A percentile compares a stretch with the other conserved stretches of the same genome.
Conservation (phyloP, 305 asterid genomes). For the Fraxinus greggii region DNA sequence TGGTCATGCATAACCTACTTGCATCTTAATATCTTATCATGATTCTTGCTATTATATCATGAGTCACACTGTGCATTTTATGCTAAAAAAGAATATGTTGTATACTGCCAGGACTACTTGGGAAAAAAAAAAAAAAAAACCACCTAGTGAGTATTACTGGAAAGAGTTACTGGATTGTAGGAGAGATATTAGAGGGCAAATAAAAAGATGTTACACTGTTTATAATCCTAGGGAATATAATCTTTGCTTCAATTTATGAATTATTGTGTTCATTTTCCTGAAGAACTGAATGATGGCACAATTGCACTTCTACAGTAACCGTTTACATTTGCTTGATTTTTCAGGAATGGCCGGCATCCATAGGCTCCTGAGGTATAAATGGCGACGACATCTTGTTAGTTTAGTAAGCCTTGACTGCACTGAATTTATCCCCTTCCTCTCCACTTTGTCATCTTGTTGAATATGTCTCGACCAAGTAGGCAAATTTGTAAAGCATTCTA, state of each 20-base stretch:
- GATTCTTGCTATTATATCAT: not conserved
- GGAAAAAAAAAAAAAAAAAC: not conserved
- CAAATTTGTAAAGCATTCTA: conserved; percentile 37
- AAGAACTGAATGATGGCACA: not conserved
- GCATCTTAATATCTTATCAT: not conserved
- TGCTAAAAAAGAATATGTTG: not conserved
- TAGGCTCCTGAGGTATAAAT: conserved; percentile 13
- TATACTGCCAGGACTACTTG: not conserved
- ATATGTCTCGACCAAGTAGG: not conserved
- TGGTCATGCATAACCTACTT: not conserved
- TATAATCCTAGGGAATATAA: not conserved
- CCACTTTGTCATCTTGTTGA: not conserved
- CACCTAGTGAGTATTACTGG: not conserved
- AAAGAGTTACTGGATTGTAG: not conserved
- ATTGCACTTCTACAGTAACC: not conserved
- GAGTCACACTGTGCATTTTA: not conserved
- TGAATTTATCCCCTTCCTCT: not conserved
- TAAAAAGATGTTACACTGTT: not conserved
- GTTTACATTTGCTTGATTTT: conserved; percentile 14
- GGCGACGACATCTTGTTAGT: conserved; percentile 23
- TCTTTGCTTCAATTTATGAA: not conserved
- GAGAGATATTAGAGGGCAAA: not conserved
- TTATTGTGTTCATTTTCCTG: not conserved
- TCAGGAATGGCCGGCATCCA: conserved; percentile 42
- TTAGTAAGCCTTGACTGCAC: conserved; percentile 31